Percentiles rank a stretch among this genome's conserved stretches.
phyloP scores from a whole-genome alignment of 495 filamentous ascomycete species.

The Trichoderma gamsii region DNA sequence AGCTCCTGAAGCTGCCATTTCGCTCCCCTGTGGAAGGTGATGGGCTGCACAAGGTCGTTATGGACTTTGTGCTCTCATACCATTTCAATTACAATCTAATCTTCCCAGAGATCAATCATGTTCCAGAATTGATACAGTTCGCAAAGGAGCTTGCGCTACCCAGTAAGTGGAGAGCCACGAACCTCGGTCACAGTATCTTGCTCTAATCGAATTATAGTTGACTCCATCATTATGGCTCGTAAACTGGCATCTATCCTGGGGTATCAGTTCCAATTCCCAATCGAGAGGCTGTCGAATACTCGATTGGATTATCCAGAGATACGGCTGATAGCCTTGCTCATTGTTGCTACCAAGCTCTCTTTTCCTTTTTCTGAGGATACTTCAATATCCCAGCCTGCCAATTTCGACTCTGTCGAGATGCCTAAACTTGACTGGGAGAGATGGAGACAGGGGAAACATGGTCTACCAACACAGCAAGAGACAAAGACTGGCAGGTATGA shows the following conservation, averaged over 20 bases:
- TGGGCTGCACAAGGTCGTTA: slow-evolving; percentile 57
- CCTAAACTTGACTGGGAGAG: slow-evolving; percentile 2
- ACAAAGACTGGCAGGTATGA: slow-evolving; percentile 17
- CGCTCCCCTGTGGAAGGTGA: slow-evolving; percentile 43
- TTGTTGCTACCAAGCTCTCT: slow-evolving; percentile 70
- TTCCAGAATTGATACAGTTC: slow-evolving; percentile 60
- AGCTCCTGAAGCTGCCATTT: slow-evolving; percentile 49
- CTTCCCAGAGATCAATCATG: slow-evolving; percentile 66
- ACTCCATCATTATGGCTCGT: slow-evolving; percentile 59
- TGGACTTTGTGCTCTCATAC: slow-evolving; percentile 56
- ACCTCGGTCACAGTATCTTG: background rate
- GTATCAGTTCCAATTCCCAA: slow-evolving; percentile 52
- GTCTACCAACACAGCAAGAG: background rate
- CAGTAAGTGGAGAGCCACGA: slow-evolving; percentile 43
- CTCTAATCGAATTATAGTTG: slow-evolving; percentile 42
- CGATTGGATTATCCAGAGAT: slow-evolving; percentile 60
- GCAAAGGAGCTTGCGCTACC: slow-evolving; percentile 72
- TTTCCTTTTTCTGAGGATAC: slow-evolving; percentile 65
- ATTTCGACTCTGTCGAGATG: slow-evolving; percentile 45
- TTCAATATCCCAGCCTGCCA: slow-evolving; percentile 53
- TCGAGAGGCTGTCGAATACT: slow-evolving; percentile 23
- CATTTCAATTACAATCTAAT: slow-evolving; percentile 58
- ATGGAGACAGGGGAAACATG: slow-evolving; percentile 4
- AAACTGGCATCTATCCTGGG: slow-evolving; percentile 52
- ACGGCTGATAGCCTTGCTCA: slow-evolving; percentile 60